phyloP scores from a whole-genome alignment of 1,284 basidiomycete species.

The Microbotryomycetes sp. region DNA sequence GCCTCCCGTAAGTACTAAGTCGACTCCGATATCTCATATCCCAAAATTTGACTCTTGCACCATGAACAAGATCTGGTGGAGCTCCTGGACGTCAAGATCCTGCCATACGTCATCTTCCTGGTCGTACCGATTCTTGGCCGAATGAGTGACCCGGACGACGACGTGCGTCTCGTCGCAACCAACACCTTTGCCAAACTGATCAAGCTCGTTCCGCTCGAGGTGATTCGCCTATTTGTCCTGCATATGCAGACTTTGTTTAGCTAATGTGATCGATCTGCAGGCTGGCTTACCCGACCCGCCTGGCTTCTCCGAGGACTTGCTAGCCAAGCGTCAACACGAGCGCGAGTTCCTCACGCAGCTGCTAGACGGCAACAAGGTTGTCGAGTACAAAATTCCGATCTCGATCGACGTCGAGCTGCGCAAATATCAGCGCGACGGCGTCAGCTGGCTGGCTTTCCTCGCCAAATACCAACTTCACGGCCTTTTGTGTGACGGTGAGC shows the following conservation, averaged over 20 bases:
- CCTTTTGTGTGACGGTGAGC: conserved; percentile 89
- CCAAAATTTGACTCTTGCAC: not conserved
- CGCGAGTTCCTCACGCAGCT: conserved; percentile 89
- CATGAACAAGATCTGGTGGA: conserved; percentile 72
- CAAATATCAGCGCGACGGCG: conserved; percentile 96
- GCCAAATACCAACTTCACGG: conserved; percentile 95
- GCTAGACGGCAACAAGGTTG: conserved; percentile 88
- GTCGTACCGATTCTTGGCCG: conserved; percentile 92
- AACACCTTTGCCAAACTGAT: conserved; percentile 97
- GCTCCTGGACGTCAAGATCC: conserved; percentile 81
- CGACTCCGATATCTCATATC: not conserved
- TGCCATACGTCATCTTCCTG: conserved; percentile 96
- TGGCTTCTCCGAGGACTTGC: conserved; percentile 81
- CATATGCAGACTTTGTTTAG: no score
- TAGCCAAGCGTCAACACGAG: conserved; percentile 79
- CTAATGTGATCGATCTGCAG: conserved; percentile 42
- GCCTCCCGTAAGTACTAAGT: conserved; percentile 65
- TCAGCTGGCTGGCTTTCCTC: conserved; percentile 98
- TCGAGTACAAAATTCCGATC: conserved; percentile 81
- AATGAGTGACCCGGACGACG: conserved; percentile 92
- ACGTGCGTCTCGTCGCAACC: conserved; percentile 83
- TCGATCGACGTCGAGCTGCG: conserved; percentile 87
- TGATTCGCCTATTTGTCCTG: conserved; percentile 39
- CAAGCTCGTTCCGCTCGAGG: conserved; percentile 98
- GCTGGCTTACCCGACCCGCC: conserved; percentile 91